Evolutionary conservation across 1,139 yeast species (phyloP), one percentile per base, ranked within the genome.

Genomic region (Entelexis paramagnoliae): DNA sequence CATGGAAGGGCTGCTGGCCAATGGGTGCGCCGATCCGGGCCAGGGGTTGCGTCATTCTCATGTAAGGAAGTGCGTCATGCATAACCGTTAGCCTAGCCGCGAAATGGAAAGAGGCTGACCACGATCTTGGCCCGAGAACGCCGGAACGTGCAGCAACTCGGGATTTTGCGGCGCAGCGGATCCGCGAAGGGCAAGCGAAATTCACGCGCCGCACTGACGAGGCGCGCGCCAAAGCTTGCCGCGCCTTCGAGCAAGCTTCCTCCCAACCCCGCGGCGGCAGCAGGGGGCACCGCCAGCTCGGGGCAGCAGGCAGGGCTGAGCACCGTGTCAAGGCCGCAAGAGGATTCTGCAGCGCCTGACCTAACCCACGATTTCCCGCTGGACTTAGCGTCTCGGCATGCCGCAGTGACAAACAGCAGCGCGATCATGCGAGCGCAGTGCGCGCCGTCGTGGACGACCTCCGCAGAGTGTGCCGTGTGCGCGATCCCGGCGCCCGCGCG

Each of bases 31-130:
- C 19, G 7, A 8, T 17, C n/a, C 8, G 43, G n/a, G n/a, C 3
- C n/a, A n/a, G 34, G n/a, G 4, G 19, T 29, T 28, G 16, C 44
- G 44, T 26, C 44, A 40, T 28, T n/a, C 32, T 16, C 30, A 22
- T n/a, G 20, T 16, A 14, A 39, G 24, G 32, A 4, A 9, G 26
- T 28, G 44, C 34, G 33, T 14, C 19, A 16, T 28, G 44, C 44
- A 28, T 28, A n/a, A 17, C 44, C 44, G 44, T 40, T 40, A 28
- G 24, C 44, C 28, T 34, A 40, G 44, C 44, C 44, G 44, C 34
- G 28, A 28, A 40, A 26, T n/a, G 24, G 28, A 40, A 40, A n/a
- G 33, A 28, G 33, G 44, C 40, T 36, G 40, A 36, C 40, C 19
- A 36, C 26, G 26, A 36, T 36, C 40, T 36, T 36, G 40, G 40